phyloP scores from a whole-genome alignment of 148 eudicot species.

The Rhododendron molle region DNA sequence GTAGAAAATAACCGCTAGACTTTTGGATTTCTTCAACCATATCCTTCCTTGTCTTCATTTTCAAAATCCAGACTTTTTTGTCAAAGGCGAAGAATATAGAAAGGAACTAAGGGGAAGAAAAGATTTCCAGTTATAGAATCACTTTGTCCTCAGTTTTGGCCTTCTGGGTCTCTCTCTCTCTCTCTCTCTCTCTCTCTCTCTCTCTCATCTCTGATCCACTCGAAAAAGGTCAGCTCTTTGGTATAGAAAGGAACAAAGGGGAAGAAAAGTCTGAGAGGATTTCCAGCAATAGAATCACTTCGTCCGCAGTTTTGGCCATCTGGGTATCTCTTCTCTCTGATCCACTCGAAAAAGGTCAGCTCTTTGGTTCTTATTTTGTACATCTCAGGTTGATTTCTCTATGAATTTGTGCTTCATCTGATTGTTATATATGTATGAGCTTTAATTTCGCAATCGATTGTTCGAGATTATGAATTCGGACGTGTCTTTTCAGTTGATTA shows the following conservation, averaged over 20 bases:
- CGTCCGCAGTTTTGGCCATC: neutral
- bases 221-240: neutral
- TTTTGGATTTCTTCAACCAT: neutral
- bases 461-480: neutral
- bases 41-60: neutral
- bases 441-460: neutral
- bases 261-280: neutral
- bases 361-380: neutral
- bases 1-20: neutral
- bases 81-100: neutral
- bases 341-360: neutral
- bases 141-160: neutral
- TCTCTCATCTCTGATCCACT: neutral
- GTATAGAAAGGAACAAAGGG: neutral
- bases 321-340: neutral
- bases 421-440: neutral
- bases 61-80: neutral
- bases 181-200: neutral
- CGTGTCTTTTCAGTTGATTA: neutral
- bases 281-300: neutral
- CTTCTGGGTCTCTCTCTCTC: neutral
- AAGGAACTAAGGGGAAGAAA: neutral
- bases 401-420: neutral
- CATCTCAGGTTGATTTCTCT: neutral
- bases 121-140: neutral